Evolutionary conservation across 257 asterid species (phyloP).

Genomic region (Salvia hispanica): DNA sequence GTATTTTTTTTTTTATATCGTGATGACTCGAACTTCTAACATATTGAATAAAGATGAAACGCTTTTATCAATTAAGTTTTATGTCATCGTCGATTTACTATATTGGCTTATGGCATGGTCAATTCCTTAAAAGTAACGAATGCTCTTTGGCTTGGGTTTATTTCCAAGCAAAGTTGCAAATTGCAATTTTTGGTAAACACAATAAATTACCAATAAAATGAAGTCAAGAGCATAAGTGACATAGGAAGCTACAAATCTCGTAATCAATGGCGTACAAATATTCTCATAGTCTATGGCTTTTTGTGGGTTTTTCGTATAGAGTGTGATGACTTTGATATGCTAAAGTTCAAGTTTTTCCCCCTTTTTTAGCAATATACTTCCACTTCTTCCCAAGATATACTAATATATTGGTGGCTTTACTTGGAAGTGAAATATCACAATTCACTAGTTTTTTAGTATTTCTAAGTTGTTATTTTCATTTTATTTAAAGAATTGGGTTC

Average conservation of each 20-base stretch:
- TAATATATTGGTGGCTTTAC: constrained; percentile 30
- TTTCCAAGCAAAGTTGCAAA: constrained; percentile 24
- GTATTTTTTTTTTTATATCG: no score
- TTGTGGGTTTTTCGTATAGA: constrained; percentile 37
- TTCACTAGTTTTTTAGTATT: constrained; percentile 5
- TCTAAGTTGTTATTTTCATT: background rate
- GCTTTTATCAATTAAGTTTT: no score
- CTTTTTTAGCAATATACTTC: constrained; percentile 27
- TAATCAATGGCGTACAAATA: constrained; percentile 50
- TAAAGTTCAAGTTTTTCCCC: constrained; percentile 6
- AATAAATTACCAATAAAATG: constrained; percentile 3
- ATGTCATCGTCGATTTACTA: no score
- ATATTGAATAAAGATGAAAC: no score
- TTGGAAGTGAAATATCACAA: constrained; percentile 35
- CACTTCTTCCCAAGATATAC: constrained; percentile 20
- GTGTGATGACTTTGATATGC: constrained; percentile 42
- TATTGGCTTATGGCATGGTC: constrained; percentile 11
- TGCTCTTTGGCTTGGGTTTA: background rate
- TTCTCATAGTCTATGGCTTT: constrained; percentile 43
- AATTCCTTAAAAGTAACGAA: constrained; percentile 24
- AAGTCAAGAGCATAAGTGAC: constrained; percentile 36
- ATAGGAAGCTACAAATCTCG: constrained; percentile 40
- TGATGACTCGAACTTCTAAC: no score
- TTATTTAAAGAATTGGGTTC: constrained; percentile 32
- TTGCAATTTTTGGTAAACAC: constrained; percentile 15